These are phyloP conservation scores for Penicillium capsulatum DNA, from an alignment of 2,329 filamentous ascomycete species.

Conservation along the genomic window DNA sequence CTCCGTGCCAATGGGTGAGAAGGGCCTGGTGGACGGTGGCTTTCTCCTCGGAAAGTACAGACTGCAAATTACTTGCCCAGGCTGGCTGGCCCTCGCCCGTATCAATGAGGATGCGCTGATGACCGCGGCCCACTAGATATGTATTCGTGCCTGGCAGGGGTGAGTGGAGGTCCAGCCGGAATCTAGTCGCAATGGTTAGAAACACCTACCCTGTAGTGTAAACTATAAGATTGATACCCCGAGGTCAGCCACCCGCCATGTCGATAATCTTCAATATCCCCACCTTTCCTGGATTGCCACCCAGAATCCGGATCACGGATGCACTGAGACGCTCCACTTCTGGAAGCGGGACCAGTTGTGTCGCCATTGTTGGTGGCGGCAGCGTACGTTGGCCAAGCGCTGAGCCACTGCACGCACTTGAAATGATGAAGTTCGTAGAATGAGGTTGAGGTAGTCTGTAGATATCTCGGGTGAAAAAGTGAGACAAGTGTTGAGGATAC, in stretches of 20 bases:
- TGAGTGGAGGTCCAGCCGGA: background rate
- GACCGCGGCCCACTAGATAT: slow-evolving; percentile 78
- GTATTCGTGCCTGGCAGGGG: slow-evolving; percentile 71
- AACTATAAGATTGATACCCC: slow-evolving; percentile 40
- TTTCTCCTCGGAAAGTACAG: slow-evolving; percentile 62
- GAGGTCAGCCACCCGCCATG: slow-evolving; percentile 10
- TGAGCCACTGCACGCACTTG: too few relatives aligned
- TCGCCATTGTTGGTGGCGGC: slow-evolving; percentile 49
- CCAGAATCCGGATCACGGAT: slow-evolving; percentile 76
- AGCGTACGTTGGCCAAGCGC: too few relatives aligned
- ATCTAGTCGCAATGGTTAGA: background rate
- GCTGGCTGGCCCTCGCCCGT: slow-evolving; percentile 75
- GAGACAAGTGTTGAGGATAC: background rate
- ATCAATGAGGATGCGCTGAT: slow-evolving; percentile 74
- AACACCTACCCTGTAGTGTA: slow-evolving; percentile 55
- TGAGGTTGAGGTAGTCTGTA: too few relatives aligned
- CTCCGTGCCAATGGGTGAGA: slow-evolving; percentile 87
- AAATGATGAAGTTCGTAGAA: too few relatives aligned
- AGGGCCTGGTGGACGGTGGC: slow-evolving; percentile 66
- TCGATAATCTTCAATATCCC: slow-evolving; percentile 14
- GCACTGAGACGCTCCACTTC: slow-evolving; percentile 74
- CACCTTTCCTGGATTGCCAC: slow-evolving; percentile 84
- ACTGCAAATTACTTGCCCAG: slow-evolving; percentile 66
- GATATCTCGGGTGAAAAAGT: too few relatives aligned
- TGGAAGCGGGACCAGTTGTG: slow-evolving; percentile 60